Base-by-base conservation (phyloP, 208 protist genomes). In the Trypanosoma melophagium region DNA sequence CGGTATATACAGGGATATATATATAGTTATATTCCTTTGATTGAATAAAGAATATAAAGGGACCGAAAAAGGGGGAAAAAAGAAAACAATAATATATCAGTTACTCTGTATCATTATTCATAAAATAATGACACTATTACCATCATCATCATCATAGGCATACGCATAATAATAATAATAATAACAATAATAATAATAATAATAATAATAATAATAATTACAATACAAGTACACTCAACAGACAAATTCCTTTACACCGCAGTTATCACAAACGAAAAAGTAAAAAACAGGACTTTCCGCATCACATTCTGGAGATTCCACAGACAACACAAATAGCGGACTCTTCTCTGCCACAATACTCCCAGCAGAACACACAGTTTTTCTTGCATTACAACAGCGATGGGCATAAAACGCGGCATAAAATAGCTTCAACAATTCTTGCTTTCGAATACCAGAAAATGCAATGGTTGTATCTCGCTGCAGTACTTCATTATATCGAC, bases 371-470 rank as follows among this genome's bases (percentile, higher is more conserved):
- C 7, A 38, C 13, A 25, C 21, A 21, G 13, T 3, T 49, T 42
- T 25, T n/a, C 7, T 14, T 52, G 54, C 69, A 74, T 10, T 12
- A 50, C 21, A 45, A 13, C 41, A 80, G n/a, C n/a, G 7, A 40
- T 80, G 75, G 12, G 25, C 50, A n/a, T 63, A 56, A 19, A 80
- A 60, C 10, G 69, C 55, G 2, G 62, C 47, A 53, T 47, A 71
- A 66, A 75, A 80, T 3, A 2, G 41, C 17, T n/a, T 9, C 12
- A 74, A 2, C 21, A 80, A 49, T 21, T 25, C 51, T 3, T 24
- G 2, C 5, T 47, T 45, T 38, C 31, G 45, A 17, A 80, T 71
- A 14, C 75, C 67, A 55, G 75, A 80, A 52, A 80, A 75, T 25
- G 59, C 52, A 8, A 80, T 57, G 12, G 52, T 67, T 4, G 12